Conservation (phyloP, 257 asterid species). For the Echites panduratus region DNA sequence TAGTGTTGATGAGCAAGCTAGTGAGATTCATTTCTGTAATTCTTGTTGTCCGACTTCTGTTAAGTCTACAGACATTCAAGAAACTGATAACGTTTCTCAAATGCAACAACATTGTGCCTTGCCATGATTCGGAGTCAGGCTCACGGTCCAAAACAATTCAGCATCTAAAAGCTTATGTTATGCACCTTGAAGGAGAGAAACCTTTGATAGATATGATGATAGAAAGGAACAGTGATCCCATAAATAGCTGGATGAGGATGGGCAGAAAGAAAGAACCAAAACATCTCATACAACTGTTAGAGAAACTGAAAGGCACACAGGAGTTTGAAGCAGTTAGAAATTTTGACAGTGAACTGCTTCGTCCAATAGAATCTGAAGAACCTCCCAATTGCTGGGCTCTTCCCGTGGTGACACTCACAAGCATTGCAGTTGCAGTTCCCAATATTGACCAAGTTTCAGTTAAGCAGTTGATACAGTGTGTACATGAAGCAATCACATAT, state of each 20-base stretch:
- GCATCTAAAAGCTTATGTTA: conserved; percentile 49
- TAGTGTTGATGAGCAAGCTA: conserved; percentile 54
- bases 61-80: conserved; percentile 16
- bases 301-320: conserved; percentile 32
- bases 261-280: conserved; percentile 58
- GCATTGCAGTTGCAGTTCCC: conserved; percentile 65
- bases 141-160: conserved; percentile 24
- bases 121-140: conserved; percentile 29
- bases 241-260: conserved; percentile 50
- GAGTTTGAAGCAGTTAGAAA: conserved; percentile 52
- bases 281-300: conserved; percentile 39
- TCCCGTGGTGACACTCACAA: conserved; percentile 70
- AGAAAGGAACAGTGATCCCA: conserved; percentile 41
- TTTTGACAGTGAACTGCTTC: conserved; percentile 51
- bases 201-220: conserved; percentile 52
- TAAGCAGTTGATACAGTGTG: conserved; percentile 40
- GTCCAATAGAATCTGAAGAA: conserved; percentile 45
- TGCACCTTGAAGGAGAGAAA: conserved; percentile 83
- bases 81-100: conserved; percentile 28
- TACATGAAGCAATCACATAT: conserved; percentile 49
- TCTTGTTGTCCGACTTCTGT: conserved; percentile 27
- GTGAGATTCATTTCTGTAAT: conserved; percentile 46
- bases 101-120: conserved; percentile 13
- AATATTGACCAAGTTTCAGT: conserved; percentile 18
- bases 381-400: conserved; percentile 89